Conservation (phyloP, 2,329 filamentous ascomycete species). For the Ophiostoma perfectum region DNA sequence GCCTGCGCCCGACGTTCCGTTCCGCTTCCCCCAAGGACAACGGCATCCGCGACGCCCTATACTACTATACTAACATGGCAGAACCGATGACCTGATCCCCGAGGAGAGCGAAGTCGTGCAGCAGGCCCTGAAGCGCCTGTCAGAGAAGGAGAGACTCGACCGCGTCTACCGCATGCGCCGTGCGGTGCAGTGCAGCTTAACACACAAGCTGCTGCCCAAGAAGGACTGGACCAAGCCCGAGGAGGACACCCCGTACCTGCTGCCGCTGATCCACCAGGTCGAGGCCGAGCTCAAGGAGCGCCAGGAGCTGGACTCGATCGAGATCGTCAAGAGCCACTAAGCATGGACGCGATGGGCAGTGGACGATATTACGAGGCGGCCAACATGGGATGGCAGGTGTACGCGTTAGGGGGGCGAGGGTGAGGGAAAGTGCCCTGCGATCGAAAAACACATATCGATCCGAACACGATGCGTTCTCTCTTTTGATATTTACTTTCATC, state of each 20-base stretch:
- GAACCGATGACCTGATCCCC: constrained; percentile 88
- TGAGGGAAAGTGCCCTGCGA: background rate
- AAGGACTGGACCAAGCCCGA: constrained; percentile 55
- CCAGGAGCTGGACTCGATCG: constrained; percentile 47
- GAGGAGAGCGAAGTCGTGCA: constrained; percentile 87
- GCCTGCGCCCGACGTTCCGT: background rate
- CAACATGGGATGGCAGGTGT: too few species aligned
- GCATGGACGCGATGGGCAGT: background rate
- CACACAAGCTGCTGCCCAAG: constrained; percentile 61
- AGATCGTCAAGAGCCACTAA: constrained; percentile 46
- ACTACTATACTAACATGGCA: constrained; percentile 36
- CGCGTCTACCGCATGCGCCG: constrained; percentile 95
- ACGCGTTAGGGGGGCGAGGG: background rate
- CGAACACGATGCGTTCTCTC: constrained; percentile 9
- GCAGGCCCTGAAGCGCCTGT: constrained; percentile 82
- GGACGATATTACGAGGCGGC: background rate
- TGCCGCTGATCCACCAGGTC: constrained; percentile 49
- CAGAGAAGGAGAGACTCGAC: constrained; percentile 88
- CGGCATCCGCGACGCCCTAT: background rate
- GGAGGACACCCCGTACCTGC: constrained; percentile 53
- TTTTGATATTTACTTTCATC: constrained; percentile 3
- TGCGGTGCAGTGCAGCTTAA: constrained; percentile 71
- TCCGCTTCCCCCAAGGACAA: background rate
- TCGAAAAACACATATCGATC: background rate
- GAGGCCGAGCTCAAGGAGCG: constrained; percentile 46